Percentiles rank a stretch among this genome's conserved stretches.
Evolutionary conservation across 176 grass and related monocot species (phyloP).

Genomic region (Zoysia japonica): DNA sequence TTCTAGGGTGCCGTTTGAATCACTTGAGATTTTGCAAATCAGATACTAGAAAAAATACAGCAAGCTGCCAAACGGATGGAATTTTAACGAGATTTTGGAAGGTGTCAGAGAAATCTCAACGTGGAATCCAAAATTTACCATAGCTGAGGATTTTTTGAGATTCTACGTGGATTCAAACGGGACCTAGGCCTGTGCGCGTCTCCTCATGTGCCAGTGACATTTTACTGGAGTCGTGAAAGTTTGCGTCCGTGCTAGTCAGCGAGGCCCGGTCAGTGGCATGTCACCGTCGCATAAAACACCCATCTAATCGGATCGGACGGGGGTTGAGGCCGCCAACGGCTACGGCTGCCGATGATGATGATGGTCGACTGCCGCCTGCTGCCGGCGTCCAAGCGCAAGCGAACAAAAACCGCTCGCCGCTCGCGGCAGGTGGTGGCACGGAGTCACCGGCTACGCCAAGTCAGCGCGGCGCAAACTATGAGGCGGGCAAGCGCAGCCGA

Average conservation of each 20-base stretch:
- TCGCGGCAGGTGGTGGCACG: conserved; percentile 31
- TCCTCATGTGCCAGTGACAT: conserved; percentile 31
- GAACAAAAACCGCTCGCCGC: not conserved
- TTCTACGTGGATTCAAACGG: too few relatives aligned
- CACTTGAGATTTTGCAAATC: too few relatives aligned
- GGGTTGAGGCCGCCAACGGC: conserved; percentile 7
- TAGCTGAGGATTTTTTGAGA: too few relatives aligned
- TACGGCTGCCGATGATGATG: conserved; percentile 13
- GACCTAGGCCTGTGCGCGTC: conserved; percentile 25
- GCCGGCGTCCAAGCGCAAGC: conserved; percentile 38
- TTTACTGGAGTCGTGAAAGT: conserved; percentile 24
- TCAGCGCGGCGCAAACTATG: conserved; percentile 8
- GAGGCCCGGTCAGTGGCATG: conserved; percentile 33
- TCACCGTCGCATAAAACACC: conserved; percentile 13
- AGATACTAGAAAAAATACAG: too few relatives aligned
- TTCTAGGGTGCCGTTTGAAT: too few relatives aligned
- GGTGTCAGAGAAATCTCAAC: too few relatives aligned
- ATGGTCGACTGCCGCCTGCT: not conserved
- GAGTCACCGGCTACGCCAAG: conserved; percentile 11
- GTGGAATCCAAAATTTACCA: too few relatives aligned
- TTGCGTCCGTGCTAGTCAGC: conserved; percentile 1
- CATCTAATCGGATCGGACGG: not conserved
- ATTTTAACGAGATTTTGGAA: too few relatives aligned
- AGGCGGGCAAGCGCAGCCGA: not conserved
- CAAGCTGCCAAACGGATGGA: too few relatives aligned